phyloP scores from a whole-genome alignment of 2,329 filamentous ascomycete species.

The Podosphaera fusca region DNA sequence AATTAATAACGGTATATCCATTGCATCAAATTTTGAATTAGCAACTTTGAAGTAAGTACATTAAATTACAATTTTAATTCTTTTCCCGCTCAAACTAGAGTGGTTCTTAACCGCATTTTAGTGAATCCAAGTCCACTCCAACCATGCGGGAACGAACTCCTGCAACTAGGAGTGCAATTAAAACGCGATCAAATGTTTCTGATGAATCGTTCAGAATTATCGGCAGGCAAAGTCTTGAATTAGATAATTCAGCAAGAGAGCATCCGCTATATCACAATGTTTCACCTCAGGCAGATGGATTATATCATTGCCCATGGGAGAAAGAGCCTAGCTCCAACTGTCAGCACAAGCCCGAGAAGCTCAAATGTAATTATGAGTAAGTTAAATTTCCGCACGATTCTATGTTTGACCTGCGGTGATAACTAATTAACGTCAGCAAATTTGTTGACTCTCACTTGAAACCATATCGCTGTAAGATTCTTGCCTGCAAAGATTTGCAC shows the following conservation, averaged over 20 bases:
- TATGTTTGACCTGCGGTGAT: not conserved
- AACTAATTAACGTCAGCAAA: constrained; percentile 37
- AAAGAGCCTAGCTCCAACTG: constrained; percentile 46
- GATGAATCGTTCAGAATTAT: constrained; percentile 14
- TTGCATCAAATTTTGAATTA: constrained; percentile 12
- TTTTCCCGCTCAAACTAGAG: no score
- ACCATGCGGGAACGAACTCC: constrained; percentile 12
- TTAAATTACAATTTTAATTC: no score
- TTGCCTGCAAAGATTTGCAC: constrained; percentile 59
- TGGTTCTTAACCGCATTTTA: not conserved
- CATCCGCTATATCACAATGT: constrained; percentile 51
- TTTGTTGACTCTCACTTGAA: constrained; percentile 92
- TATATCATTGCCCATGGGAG: constrained; percentile 85
- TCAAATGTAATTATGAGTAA: constrained; percentile 99
- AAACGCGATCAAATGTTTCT: constrained; percentile 9
- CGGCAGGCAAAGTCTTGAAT: constrained; percentile 13
- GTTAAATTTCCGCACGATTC: constrained; percentile 15
- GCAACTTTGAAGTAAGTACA: constrained; percentile 15
- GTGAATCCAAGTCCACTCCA: constrained; percentile 14
- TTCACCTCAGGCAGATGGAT: constrained; percentile 42
- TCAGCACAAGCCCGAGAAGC: constrained; percentile 79
- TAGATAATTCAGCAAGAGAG: constrained; percentile 26
- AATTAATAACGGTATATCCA: constrained; percentile 12
- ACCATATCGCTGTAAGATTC: constrained; percentile 82
- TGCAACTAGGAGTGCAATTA: constrained; percentile 7